Evolutionary conservation across 2,329 filamentous ascomycete species (phyloP).

Genomic region (Penicillium sp.): DNA sequence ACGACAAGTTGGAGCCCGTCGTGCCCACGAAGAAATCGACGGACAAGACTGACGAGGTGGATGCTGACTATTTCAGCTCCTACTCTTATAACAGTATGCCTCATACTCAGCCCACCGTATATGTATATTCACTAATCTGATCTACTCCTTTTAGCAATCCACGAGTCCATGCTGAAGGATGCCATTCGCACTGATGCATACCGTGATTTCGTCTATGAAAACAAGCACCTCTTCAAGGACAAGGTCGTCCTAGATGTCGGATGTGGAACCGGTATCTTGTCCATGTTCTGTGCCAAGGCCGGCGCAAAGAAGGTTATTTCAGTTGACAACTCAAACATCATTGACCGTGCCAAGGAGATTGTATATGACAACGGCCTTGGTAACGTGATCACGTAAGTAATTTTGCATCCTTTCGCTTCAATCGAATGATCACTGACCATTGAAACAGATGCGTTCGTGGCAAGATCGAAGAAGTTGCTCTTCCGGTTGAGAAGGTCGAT

Average conservation of each 20-base stretch:
- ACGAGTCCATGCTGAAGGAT: constrained; percentile 96
- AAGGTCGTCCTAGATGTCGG: constrained; percentile 91
- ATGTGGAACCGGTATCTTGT: constrained; percentile 82
- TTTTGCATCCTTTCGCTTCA: not conserved
- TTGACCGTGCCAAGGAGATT: constrained; percentile 83
- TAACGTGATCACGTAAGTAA: constrained; percentile 67
- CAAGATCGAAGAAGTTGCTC: constrained; percentile 82
- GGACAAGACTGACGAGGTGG: constrained; percentile 54
- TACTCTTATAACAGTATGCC: constrained; percentile 69
- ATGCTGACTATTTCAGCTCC: constrained; percentile 66
- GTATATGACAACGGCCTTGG: constrained; percentile 79
- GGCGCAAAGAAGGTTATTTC: constrained; percentile 86
- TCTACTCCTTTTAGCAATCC: constrained; percentile 67
- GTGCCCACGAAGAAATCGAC: constrained; percentile 25
- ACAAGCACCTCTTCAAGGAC: constrained; percentile 83
- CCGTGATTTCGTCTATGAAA: constrained; percentile 90
- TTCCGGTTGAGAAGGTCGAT: constrained; percentile 81
- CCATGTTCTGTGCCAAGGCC: constrained; percentile 91
- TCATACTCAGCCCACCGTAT: too few species aligned
- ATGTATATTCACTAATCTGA: constrained; percentile 10
- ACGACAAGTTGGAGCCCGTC: constrained; percentile 43
- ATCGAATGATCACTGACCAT: constrained; percentile 11
- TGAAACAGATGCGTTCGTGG: constrained; percentile 68
- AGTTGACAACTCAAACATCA: constrained; percentile 90
- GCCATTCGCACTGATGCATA: constrained; percentile 86